Percentiles rank a stretch among this genome's conserved stretches.
phyloP scores from a whole-genome alignment of 176 grass and related monocot species.

The Urochloa ruziziensis region DNA sequence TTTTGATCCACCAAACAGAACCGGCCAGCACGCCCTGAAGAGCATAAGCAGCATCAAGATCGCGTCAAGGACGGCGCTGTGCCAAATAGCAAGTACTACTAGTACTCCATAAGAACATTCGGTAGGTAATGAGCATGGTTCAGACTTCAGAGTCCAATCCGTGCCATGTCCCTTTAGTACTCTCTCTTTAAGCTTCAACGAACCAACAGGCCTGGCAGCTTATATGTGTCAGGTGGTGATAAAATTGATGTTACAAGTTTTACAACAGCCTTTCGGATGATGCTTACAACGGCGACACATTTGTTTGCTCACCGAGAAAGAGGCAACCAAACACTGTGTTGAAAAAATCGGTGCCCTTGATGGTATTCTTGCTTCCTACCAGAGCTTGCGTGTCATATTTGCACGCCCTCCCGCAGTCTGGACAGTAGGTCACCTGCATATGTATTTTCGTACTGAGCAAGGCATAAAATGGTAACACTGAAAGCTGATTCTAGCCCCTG shows the following conservation, averaged over 20 bases:
- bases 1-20: background rate
- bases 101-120: background rate
- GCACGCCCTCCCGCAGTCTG: constrained; percentile 85
- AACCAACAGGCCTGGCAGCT: background rate
- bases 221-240: background rate
- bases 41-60: background rate
- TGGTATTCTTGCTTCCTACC: constrained; percentile 19
- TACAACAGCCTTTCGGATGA: background rate
- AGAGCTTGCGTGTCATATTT: constrained; percentile 75
- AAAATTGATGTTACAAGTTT: constrained; percentile 17
- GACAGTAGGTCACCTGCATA: constrained; percentile 93
- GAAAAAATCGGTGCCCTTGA: constrained; percentile 74
- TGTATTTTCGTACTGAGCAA: background rate
- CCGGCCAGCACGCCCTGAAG: background rate
- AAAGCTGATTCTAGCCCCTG: background rate
- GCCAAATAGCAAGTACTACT: background rate
- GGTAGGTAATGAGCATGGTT: background rate
- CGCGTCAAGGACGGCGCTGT: background rate
- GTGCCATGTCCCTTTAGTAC: too few species aligned
- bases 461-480: background rate
- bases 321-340: constrained; percentile 89
- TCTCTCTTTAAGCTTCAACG: too few species aligned
- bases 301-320: constrained; percentile 64
- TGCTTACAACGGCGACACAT: constrained; percentile 57
- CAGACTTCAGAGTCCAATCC: background rate